Base-by-base conservation (phyloP, 495 filamentous ascomycete genomes). In the Paragyromitra xinjiangensis region DNA sequence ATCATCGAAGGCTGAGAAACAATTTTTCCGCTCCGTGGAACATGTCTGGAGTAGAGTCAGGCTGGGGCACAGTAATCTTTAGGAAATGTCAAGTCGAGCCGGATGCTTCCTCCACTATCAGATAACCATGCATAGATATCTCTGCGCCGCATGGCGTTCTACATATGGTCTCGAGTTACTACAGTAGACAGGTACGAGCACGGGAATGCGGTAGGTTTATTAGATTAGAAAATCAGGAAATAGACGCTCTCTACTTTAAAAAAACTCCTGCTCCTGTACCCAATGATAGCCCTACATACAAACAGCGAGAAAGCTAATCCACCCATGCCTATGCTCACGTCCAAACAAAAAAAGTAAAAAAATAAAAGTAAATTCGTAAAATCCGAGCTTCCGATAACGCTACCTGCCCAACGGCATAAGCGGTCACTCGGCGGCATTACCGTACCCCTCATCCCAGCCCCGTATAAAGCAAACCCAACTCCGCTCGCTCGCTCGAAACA, bases 321-420 rank as follows among this genome's bases (percentile, higher is more conserved):
- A 70, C 29, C 1, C 29, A 34, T 34, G 50, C 26, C 55, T 26
- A 59, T 59, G 56, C 26, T 37, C 16, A n/a, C 19, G 11, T n/a
- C 26, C 26, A 50, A 48, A 59, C n/a, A 22, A 62, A 48, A 22
- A 58, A 24, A 50, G 26, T 22, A 71, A 24, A 40, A 59, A 26
- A 61, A 61, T 39, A 40, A 50, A 62, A 76, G 58, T 16, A 75
- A 72, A 76, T 42, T 73, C 73, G 58, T 75, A 71, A 75, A 56
- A 61, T 59, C 24, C 9, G 51, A 24, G 22, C 37, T 37, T 45
- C 67, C 4, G 56, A 40, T 39, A 7, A 42, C 7, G 29, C 39
- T 61, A 50, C 22, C 37, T 26, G 11, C 64, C 14, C 45, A 55
- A 29, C 26, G 29, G n/a, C 74, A 67, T 48, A 50, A 44, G 45